Evolutionary conservation across 176 grass and related monocot species (phyloP).

Genomic region (Zizania latifolia): DNA sequence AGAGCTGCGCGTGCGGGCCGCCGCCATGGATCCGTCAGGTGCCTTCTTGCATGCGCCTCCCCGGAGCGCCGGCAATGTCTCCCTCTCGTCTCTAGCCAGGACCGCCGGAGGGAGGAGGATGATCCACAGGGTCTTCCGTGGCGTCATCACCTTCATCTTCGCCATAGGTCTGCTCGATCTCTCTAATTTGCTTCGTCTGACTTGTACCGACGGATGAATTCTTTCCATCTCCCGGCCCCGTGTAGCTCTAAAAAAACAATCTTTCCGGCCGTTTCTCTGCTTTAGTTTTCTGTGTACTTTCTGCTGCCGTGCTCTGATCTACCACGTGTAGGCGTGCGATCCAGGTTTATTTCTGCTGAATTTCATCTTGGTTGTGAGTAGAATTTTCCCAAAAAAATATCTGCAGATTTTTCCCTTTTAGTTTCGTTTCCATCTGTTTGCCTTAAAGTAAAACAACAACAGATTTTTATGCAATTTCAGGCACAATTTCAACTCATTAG

Average conservation of each 20-base stretch:
- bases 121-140: conserved; percentile 55
- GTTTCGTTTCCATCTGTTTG: neutral
- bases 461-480: neutral
- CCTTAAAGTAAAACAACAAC: too few species aligned
- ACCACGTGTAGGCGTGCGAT: too few species aligned
- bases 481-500: neutral
- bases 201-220: too few species aligned
- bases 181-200: neutral
- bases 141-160: conserved; percentile 82
- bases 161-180: conserved; percentile 42
- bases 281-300: too few species aligned
- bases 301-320: too few species aligned
- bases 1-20: neutral
- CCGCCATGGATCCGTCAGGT: conserved; percentile 36
- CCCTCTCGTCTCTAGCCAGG: conserved; percentile 29
- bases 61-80: conserved; percentile 21
- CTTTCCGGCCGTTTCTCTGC: neutral
- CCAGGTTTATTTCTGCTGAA: too few species aligned
- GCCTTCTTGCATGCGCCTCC: conserved; percentile 29
- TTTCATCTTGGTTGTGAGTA: neutral
- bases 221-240: too few species aligned
- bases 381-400: too few species aligned
- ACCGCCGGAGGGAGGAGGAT: conserved; percentile 25
- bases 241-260: too few species aligned
- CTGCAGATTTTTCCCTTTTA: neutral